Evolutionary conservation across 2,329 filamentous ascomycete genomes (phyloP).

Genomic region (Nannizziopsis arthrosporioides): DNA sequence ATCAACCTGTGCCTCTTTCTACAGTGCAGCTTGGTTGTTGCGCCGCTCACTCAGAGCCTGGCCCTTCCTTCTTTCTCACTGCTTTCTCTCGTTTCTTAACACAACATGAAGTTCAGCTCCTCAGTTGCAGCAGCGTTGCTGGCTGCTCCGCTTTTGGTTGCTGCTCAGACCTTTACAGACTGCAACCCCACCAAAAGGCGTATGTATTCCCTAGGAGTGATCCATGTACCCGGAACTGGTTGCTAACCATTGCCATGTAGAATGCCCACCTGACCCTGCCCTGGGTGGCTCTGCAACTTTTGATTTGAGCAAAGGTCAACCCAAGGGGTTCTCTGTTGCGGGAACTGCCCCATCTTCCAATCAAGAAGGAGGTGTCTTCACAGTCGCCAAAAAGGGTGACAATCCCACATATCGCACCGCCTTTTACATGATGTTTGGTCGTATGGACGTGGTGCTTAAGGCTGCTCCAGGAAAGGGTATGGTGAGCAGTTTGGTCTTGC

Average conservation of each 20-base stretch:
- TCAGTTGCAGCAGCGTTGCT: conserved; percentile 21
- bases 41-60: too few relatives aligned
- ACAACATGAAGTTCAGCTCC: conserved; percentile 26
- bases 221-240: neutral
- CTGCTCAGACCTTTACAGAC: conserved; percentile 35
- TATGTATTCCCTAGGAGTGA: conserved; percentile 18
- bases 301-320: conserved; percentile 68
- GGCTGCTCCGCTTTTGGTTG: conserved; percentile 20
- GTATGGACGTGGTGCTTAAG: conserved; percentile 73
- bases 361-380: conserved; percentile 67
- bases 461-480: conserved; percentile 81
- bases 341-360: conserved; percentile 62
- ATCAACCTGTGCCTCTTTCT: too few relatives aligned
- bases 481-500: conserved; percentile 80
- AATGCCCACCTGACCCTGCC: conserved; percentile 65
- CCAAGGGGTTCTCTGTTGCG: conserved; percentile 64
- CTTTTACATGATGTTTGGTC: conserved; percentile 99
- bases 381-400: conserved; percentile 65
- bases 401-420: conserved; percentile 75
- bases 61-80: neutral
- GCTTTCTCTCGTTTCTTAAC: neutral
- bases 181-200: conserved; percentile 34
- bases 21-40: too few relatives aligned
- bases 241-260: conserved; percentile 26
- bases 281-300: conserved; percentile 71